A percentile compares a stretch with the other conserved stretches of the same genome.
These are phyloP conservation scores for Aeschynomene evenia DNA, from an alignment of 306 rosid genomes.

Conservation along the genomic window DNA sequence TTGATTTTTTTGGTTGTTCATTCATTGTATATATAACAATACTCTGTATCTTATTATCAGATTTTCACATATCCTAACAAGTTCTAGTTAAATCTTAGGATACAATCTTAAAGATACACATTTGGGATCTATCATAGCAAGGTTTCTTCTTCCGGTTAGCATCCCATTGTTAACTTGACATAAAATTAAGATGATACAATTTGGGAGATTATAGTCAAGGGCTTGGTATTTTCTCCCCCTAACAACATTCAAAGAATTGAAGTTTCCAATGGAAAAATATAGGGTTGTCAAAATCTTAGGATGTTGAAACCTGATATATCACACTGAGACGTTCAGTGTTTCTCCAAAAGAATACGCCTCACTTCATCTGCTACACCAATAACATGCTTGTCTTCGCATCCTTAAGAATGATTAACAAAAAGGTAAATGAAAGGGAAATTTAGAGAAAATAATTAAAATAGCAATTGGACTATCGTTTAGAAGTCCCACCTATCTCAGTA, in stretches of 20 bases:
- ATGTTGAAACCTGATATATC: neutral
- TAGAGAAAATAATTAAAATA: conserved; percentile 21
- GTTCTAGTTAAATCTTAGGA: no score
- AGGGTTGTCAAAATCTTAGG: neutral
- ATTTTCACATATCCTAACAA: no score
- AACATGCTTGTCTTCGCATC: conserved; percentile 70
- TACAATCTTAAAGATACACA: neutral
- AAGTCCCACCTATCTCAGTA: conserved; percentile 58
- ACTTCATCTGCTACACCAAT: conserved; percentile 78
- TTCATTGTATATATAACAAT: no score
- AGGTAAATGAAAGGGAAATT: neutral
- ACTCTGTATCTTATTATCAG: no score
- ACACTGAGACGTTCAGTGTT: conserved; percentile 33
- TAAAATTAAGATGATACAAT: neutral
- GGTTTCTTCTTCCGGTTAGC: neutral
- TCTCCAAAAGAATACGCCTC: conserved; percentile 63
- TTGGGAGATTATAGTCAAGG: neutral
- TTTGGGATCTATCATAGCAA: neutral
- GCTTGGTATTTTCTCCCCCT: neutral
- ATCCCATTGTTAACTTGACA: neutral
- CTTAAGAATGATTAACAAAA: conserved; percentile 36
- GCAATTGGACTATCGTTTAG: neutral
- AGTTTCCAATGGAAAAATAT: conserved; percentile 20
- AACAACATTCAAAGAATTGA: conserved; percentile 20
- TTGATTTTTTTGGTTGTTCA: no score